Evolutionary conservation across 495 filamentous ascomycete species (phyloP).

Genomic region (Penicillium coffeae): DNA sequence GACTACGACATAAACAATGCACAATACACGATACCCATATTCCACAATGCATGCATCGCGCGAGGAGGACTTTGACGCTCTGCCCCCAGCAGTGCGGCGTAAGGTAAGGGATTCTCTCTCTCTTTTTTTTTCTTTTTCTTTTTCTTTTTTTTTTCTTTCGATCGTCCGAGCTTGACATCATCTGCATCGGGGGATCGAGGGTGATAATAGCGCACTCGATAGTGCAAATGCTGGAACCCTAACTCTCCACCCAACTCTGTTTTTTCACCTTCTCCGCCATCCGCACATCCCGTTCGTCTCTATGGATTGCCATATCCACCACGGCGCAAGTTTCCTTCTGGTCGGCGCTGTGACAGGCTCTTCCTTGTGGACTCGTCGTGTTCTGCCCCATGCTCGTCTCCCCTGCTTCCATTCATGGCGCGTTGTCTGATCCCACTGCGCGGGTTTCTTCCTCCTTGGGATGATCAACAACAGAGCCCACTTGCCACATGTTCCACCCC

Average conservation of each 20-base stretch:
- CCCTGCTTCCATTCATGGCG: background rate
- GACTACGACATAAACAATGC: too few species aligned
- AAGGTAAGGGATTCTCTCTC: constrained; percentile 26
- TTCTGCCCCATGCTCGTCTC: background rate
- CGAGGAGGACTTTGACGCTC: constrained; percentile 31
- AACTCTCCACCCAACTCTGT: background rate
- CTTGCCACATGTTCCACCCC: background rate
- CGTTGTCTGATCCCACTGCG: background rate
- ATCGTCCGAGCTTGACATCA: background rate
- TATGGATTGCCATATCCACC: too few species aligned
- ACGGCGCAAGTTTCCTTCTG: too few species aligned
- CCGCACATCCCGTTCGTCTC: background rate
- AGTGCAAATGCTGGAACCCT: background rate
- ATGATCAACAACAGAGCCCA: too few species aligned
- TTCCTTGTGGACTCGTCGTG: too few species aligned
- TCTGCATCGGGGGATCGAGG: background rate
- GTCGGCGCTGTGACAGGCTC: too few species aligned
- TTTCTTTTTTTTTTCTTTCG: background rate
- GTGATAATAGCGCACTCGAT: too few species aligned
- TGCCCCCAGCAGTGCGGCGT: constrained; percentile 33
- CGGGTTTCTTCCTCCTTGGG: background rate
- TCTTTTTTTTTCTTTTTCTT: background rate
- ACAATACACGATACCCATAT: too few species aligned
- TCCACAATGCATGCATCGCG: constrained; percentile 3
- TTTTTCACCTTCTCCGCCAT: background rate